Conservation (phyloP, 495 filamentous ascomycete species). For the Neurospora sp. region DNA sequence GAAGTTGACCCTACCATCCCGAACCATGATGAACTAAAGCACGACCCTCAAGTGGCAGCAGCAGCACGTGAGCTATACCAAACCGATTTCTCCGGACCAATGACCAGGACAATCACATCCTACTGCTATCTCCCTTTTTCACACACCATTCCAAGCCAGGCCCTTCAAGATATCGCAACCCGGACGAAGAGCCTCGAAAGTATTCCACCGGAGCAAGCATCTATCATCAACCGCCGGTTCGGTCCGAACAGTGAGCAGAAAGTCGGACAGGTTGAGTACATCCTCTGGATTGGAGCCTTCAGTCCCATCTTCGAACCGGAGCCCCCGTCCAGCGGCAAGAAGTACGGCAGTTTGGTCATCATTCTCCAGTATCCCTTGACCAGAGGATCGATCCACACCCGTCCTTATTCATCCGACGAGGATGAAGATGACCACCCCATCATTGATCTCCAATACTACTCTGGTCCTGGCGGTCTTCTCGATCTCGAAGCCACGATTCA, state of each 20-base stretch:
- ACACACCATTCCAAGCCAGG: conserved; percentile 19
- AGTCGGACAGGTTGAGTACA: conserved; percentile 41
- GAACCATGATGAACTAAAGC: conserved; percentile 31
- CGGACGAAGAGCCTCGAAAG: background rate
- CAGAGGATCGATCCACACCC: conserved; percentile 38
- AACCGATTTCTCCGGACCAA: conserved; percentile 7
- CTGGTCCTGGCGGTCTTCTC: conserved; percentile 23
- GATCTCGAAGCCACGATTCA: conserved; percentile 35
- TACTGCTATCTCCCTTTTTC: conserved; percentile 37
- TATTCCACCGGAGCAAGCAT: background rate
- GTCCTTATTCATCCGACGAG: background rate
- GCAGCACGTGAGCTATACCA: conserved; percentile 13
- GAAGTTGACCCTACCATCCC: conserved; percentile 35
- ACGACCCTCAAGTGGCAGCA: background rate
- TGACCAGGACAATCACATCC: conserved; percentile 2
- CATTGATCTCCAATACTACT: conserved; percentile 39
- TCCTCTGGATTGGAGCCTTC: conserved; percentile 43
- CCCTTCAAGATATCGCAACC: conserved; percentile 3
- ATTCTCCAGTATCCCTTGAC: conserved; percentile 47
- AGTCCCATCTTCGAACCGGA: conserved; percentile 27
- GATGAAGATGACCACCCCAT: background rate
- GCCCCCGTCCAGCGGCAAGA: conserved; percentile 23
- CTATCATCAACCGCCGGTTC: conserved; percentile 26
- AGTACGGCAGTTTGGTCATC: conserved; percentile 41
- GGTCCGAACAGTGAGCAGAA: conserved; percentile 5